Evolutionary conservation across 139 green algal genomes (phyloP).

Genomic region (Chlamydomonas incerta): DNA sequence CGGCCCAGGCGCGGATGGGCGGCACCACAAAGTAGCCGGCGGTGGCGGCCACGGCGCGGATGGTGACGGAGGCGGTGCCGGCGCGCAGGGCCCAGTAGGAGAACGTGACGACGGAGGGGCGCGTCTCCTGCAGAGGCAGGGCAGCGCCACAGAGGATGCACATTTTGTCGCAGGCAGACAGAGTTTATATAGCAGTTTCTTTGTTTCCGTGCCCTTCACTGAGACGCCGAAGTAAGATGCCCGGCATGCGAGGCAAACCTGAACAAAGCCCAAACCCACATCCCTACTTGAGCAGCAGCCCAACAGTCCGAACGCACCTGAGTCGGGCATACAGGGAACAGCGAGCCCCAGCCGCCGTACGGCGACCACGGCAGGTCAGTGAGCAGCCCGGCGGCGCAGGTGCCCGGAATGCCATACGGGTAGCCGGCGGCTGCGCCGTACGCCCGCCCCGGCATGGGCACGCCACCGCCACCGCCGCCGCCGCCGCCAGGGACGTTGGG

Average conservation of each 20-base stretch:
- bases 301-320: neutral
- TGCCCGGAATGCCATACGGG: too few relatives aligned
- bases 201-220: too few relatives aligned
- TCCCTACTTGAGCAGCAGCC: too few relatives aligned
- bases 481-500: conserved; percentile 48
- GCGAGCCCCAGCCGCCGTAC: conserved; percentile 42
- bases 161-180: too few relatives aligned
- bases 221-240: too few relatives aligned
- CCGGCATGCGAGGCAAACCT: neutral
- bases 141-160: too few relatives aligned
- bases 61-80: conserved; percentile 61
- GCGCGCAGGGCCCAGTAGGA: conserved; percentile 50
- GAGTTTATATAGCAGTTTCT: too few relatives aligned
- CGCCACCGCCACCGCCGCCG: too few relatives aligned
- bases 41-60: conserved; percentile 69
- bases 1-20: conserved; percentile 63
- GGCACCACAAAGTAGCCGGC: conserved; percentile 65
- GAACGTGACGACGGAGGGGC: conserved; percentile 57
- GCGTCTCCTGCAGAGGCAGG: conserved; percentile 58
- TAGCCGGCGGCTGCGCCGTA: too few relatives aligned
- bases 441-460: too few relatives aligned
- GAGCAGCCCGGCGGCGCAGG: neutral
- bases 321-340: conserved; percentile 33
- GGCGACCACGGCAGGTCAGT: neutral
- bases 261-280: too few relatives aligned